Conservation (phyloP, 202 grass and related monocot species). For the Carex sylvatica region DNA sequence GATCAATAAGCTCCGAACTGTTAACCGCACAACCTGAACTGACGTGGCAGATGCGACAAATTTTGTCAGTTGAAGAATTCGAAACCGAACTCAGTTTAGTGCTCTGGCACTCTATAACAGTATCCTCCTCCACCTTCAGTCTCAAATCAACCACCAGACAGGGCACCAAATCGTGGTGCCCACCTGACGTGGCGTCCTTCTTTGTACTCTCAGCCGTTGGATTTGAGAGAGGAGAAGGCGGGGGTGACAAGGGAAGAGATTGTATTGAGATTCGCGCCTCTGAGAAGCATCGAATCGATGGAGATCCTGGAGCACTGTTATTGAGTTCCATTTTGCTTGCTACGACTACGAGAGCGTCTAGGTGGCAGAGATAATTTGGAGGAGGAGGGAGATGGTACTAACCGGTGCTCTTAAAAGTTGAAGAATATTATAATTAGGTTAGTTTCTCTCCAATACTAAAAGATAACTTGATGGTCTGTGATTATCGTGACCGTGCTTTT, state of each 20-base stretch:
- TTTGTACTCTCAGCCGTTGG: neutral
- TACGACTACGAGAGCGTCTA: neutral
- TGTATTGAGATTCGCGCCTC: slow-evolving; percentile 17
- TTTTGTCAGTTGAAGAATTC: neutral
- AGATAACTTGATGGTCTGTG: too few relatives aligned
- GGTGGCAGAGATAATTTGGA: neutral
- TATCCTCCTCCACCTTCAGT: neutral
- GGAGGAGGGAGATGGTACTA: neutral
- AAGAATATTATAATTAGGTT: too few relatives aligned
- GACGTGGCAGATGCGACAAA: slow-evolving; percentile 77
- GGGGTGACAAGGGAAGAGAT: neutral
- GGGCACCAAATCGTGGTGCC: neutral
- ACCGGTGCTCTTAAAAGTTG: too few relatives aligned
- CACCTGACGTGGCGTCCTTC: neutral
- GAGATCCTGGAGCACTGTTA: neutral
- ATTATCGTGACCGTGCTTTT: too few relatives aligned
- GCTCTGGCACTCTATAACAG: slow-evolving; percentile 6
- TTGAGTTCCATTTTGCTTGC: neutral
- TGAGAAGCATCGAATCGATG: neutral
- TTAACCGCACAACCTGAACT: slow-evolving; percentile 2
- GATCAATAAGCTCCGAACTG: slow-evolving; percentile 46
- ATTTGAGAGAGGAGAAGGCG: neutral
- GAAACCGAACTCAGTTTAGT: neutral
- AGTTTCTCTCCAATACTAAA: too few relatives aligned
- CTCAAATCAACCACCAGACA: neutral